Evolutionary conservation across 805 yeast genomes (phyloP).

Genomic region (Kluyveromyces siamensis): DNA sequence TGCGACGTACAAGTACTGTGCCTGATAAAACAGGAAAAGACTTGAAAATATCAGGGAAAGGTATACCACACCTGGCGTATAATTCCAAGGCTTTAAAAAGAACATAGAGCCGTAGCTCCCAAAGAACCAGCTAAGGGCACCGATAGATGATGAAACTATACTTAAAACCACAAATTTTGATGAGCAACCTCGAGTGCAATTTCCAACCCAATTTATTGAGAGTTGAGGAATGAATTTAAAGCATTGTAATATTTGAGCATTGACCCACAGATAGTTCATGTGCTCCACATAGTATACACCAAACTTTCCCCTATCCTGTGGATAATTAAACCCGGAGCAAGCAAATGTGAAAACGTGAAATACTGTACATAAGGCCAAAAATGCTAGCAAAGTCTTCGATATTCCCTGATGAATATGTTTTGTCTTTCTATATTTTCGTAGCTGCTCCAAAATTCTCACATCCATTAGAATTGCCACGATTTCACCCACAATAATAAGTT

Average conservation of each 20-base stretch:
- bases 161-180: conserved; percentile 14
- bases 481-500: conserved; percentile 13
- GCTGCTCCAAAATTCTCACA: conserved; percentile 21
- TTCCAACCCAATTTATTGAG: conserved; percentile 32
- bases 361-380: conserved; percentile 3
- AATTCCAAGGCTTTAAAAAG: conserved; percentile 19
- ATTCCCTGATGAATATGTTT: conserved; percentile 32
- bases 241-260: conserved; percentile 18
- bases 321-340: conserved; percentile 14
- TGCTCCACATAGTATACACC: conserved; percentile 34
- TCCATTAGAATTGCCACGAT: conserved; percentile 6
- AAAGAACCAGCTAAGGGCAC: conserved; percentile 3
- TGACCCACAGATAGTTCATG: conserved; percentile 34
- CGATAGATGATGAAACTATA: conserved; percentile 1
- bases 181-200: conserved; percentile 25
- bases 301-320: conserved; percentile 19
- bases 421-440: conserved; percentile 22
- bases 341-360: conserved; percentile 15
- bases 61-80: conserved; percentile 12
- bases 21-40: conserved; percentile 17
- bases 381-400: conserved; percentile 15
- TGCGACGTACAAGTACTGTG: conserved; percentile 17
- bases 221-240: conserved; percentile 35
- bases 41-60: conserved; percentile 11
- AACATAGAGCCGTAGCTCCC: conserved; percentile 5